These are phyloP conservation scores for Odonthalia washingtoniensis DNA, from an alignment of 31 red algal species.

Conservation along the genomic window DNA sequence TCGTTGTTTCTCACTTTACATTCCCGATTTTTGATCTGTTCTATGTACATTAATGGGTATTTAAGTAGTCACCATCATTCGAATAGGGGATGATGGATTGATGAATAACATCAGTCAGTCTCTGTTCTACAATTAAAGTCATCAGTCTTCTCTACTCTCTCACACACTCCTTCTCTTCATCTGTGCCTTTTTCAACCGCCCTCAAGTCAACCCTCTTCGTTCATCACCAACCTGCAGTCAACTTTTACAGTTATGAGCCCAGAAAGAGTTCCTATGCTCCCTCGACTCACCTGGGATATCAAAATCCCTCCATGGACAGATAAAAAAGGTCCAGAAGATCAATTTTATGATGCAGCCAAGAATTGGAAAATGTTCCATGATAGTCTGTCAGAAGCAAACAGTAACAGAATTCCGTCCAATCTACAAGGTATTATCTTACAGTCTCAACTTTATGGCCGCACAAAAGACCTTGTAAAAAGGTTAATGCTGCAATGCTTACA, in stretches of 20 bases:
- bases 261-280: background rate
- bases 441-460: constrained; percentile 14
- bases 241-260: constrained; percentile 51
- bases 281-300: constrained; percentile 26
- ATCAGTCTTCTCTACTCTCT: background rate
- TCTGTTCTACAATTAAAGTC: background rate
- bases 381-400: background rate
- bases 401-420: background rate
- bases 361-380: constrained; percentile 28
- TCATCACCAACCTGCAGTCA: too few species aligned
- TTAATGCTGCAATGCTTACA: background rate
- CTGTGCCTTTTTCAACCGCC: too few species aligned
- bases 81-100: too few species aligned
- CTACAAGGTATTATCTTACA: constrained; percentile 20
- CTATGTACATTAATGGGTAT: too few species aligned
- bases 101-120: too few species aligned
- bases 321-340: constrained; percentile 6
- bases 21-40: too few species aligned
- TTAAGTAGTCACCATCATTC: too few species aligned
- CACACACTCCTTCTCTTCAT: background rate
- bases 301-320: constrained; percentile 28
- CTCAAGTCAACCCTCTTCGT: too few species aligned
- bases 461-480: constrained; percentile 15
- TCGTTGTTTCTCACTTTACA: too few species aligned
- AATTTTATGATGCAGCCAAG: background rate